Conservation (phyloP, 1,139 yeast species). For the Candida sp. region DNA sequence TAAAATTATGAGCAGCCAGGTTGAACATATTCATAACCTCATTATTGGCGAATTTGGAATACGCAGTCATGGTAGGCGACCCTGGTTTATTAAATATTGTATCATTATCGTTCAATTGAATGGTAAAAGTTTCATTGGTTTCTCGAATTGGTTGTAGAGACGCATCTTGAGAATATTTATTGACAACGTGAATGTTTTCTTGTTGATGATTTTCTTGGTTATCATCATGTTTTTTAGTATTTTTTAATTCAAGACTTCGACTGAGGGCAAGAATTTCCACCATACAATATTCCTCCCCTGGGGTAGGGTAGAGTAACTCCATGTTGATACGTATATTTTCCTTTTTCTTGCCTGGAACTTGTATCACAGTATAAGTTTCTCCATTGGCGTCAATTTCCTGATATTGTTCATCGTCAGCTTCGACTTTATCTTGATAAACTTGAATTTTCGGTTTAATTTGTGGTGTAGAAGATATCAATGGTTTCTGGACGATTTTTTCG, state of each 20-base stretch:
- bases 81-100: constrained; percentile 21
- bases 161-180: neutral
- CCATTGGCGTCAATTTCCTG: constrained; percentile 9
- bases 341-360: constrained; percentile 54
- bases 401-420: constrained; percentile 7
- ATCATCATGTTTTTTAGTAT: neutral
- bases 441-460: constrained; percentile 13
- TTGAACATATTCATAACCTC: constrained; percentile 80
- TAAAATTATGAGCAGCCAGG: constrained; percentile 43
- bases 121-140: constrained; percentile 22
- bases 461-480: constrained; percentile 2
- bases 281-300: constrained; percentile 48
- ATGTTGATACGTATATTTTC: constrained; percentile 66
- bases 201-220: constrained; percentile 2
- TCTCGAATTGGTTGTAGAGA: constrained; percentile 4
- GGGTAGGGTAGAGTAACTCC: constrained; percentile 48
- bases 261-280: constrained; percentile 48
- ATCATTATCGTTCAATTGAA: constrained; percentile 31
- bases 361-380: constrained; percentile 39
- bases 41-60: constrained; percentile 70
- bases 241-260: constrained; percentile 4
- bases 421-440: constrained; percentile 14
- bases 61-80: constrained; percentile 79
- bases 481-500: constrained; percentile 46
- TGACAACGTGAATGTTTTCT: neutral